Base-by-base conservation (phyloP, 2,329 filamentous ascomycete species). In the Seiridium unicorne region DNA sequence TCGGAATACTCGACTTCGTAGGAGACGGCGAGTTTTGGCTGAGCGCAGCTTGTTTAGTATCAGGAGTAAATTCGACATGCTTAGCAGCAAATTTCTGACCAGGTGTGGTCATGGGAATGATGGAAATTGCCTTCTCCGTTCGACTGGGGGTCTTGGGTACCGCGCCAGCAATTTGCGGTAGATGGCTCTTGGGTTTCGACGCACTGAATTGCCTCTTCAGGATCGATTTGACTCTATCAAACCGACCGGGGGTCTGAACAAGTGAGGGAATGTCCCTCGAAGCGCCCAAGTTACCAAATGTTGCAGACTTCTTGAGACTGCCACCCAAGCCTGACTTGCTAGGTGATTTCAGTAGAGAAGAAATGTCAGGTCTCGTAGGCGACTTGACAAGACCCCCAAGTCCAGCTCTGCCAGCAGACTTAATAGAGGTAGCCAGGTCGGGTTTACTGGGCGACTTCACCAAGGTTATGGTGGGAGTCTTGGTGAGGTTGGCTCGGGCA, bases 41-140 rank as follows among this genome's bases (percentile, higher is more conserved):
- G 54, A 77, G 65, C 0, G 75, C 72, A 7, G 77, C 74, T 18
- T 77, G 76, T 63, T 91, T 84, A 42, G 88, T 88, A 62, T 86
- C 87, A 0, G 88, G 89, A 0, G 90, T 92, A 69, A 96, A 97
- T 55, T 90, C 88, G 42, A 96, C 91, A 59, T 85, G 89, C 77
- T 96, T 96, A 18, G 76, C 18, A 26, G 18, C 73, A 44, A 80
- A 71, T 73, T 87, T 90, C 32, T 87, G 83, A 38, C 88, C 87
- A 6, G 89, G 90, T 1, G 89, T 92, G 4, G 86, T 87, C 58
- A 86, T 76, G 5, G 84, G 80, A 18, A 81, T 71, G 3, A 78
- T 71, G 56, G 82, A 82, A 38, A 87, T 71, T 31, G 80, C 76
- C 66, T 85, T 86, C 38, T 86, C 79, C 10, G 82, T 71, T 18